Base-by-base conservation (phyloP, 108 stramenopile species). In the Nannochloropsis gaditana region DNA sequence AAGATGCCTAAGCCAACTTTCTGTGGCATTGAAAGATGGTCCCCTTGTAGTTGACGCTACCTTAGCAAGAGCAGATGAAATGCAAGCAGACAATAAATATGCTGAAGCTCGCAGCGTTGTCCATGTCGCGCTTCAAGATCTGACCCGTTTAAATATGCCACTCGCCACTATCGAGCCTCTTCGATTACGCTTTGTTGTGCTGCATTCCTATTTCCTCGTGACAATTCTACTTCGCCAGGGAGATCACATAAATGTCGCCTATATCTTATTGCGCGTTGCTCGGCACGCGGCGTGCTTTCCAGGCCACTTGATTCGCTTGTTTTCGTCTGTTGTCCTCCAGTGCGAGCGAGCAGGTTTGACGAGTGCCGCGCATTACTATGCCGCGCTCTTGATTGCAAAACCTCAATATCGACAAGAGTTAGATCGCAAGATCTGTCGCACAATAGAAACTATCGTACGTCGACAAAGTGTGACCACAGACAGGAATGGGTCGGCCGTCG, bases 391-490 rank as follows among this genome's bases (percentile, higher is more conserved):
- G 45, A 88, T 93, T 92, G 84, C 86, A 41, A 45, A 80, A 42
- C 90, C 92, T 43, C 92, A 93, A 82, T 81, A 91, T 45, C 89
- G 92, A 44, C 73, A 81, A 8, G 85, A 89, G 79, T 44, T 93
- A 19, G 91, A 92, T 81, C 45, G 80, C 59, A 93, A 93, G 85
- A 89, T 91, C 84, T 82, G 90, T 44, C 89, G 87, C 41, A 93
- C 92, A 50, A 93, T 93, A 84, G 93, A 93, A 85, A 89, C 90
- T 41, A 92, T 93, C 45, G 91, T 93, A 10, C 91, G 93, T 80
- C 89, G 84, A 88, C 42, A 93, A 92, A 44, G 87, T 87, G 73
- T 85, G 31, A 31, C 31, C 31, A 31, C 31, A 31, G 31, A 31
- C 31, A 31, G 31, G 31, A 31, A 31, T 31, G 31, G 31, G 31